Base-by-base conservation (phyloP, 2,329 filamentous ascomycete genomes). In the Curvularia hawaiiensis region DNA sequence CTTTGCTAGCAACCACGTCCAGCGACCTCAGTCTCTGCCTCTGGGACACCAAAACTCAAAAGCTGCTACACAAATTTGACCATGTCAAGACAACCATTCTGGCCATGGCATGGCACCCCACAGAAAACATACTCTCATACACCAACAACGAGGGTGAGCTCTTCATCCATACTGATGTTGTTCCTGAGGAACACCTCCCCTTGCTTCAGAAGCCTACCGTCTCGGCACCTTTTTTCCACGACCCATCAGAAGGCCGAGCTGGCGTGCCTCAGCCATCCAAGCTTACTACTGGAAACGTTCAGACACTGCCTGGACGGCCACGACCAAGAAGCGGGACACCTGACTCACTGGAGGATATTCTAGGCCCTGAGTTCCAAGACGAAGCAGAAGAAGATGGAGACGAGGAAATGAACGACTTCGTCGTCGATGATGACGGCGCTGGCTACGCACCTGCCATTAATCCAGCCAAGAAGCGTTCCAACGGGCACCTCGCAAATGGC, bases 361-460 rank as follows among this genome's bases (percentile, higher is more conserved):
- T 97, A 2, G 87, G 84, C 20, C 85, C 69, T 3, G 74, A 86
- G 0, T 84, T 69, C 76, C 88, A 78, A 80, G 79, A 79, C 12
- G 60, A 67, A 48, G 71, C 63, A 11, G 85, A 85, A 62, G 66
- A 67, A n/a, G 86, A 86, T 65, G 65, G 59, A 1, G 68, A 71
- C 16, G 66, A 69, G 54, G 67, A 69, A n/a, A 77, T 77, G 60
- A 90, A 92, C 41, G 91, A 92, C 62, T 99, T 98, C 73, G 91
- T 99, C 1, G 88, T 92, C 5, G 95, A 99, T 68, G 95, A 99
- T 62, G 95, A 99, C 71, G 93, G 93, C 11, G 94, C 92, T 33
- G 95, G 94, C 41, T 98, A 98, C 76, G 85, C 88, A 1, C 86
- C 82, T 9, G 66, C 64, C 24, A 79, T 88, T 18, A 90, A 88